Percentiles rank a stretch among this genome's conserved stretches.
phyloP scores from a whole-genome alignment of 2,329 filamentous ascomycete species.

The Tetracladium maxilliforme region DNA sequence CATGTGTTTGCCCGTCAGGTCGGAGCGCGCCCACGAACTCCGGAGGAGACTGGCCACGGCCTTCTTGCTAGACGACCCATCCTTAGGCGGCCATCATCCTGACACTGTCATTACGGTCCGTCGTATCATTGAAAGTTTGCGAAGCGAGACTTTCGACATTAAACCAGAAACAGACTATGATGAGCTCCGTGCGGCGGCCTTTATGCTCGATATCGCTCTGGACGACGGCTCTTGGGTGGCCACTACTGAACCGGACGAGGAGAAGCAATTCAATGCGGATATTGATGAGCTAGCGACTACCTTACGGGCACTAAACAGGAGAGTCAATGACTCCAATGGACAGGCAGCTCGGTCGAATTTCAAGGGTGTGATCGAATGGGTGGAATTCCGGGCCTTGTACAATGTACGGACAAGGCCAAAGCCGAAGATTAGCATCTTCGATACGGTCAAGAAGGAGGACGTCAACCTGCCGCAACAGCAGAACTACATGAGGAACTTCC shows the following conservation, averaged over 20 bases:
- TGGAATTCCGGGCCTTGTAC: constrained; percentile 60
- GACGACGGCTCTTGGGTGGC: constrained; percentile 39
- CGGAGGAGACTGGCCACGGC: constrained; percentile 51
- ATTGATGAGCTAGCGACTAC: constrained; percentile 51
- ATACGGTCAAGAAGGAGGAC: not conserved
- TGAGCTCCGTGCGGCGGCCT: constrained; percentile 47
- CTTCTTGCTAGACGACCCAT: constrained; percentile 40
- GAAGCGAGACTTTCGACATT: constrained; percentile 33
- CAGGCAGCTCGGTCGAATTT: too few species aligned
- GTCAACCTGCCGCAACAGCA: constrained; percentile 24
- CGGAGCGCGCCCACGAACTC: constrained; percentile 37
- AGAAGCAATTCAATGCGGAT: constrained; percentile 49
- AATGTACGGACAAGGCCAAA: constrained; percentile 13
- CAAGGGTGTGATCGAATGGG: constrained; percentile 61
- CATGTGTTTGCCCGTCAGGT: constrained; percentile 38
- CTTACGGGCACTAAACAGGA: constrained; percentile 40
- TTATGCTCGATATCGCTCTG: constrained; percentile 61
- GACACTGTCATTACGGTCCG: constrained; percentile 25
- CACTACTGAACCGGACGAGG: constrained; percentile 15
- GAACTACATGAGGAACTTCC: constrained; percentile 33
- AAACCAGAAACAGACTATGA: constrained; percentile 39
- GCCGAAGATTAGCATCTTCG: constrained; percentile 3
- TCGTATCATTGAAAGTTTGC: constrained; percentile 29
- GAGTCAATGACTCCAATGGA: constrained; percentile 59
- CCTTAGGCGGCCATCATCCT: too few species aligned